Percentiles rank a stretch among this genome's conserved stretches.
These are phyloP conservation scores for Vitis rupestris DNA, from an alignment of 164 flowering plant genomes.

Conservation along the genomic window DNA sequence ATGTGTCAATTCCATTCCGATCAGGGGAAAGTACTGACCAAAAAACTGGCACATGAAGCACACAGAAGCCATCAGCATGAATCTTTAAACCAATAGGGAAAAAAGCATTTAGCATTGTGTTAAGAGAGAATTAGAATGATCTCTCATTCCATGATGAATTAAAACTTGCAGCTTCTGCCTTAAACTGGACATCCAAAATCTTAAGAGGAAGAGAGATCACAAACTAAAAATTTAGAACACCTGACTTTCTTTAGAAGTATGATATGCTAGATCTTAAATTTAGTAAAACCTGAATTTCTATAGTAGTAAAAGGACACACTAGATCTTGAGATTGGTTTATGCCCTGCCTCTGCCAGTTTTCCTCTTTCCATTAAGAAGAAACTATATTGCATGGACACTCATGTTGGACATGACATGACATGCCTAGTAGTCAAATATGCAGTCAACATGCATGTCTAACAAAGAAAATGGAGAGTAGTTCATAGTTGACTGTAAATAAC, in stretches of 20 bases:
- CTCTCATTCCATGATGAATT: neutral
- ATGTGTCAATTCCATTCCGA: constrained; percentile 33
- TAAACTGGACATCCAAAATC: neutral
- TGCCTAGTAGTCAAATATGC: too few relatives aligned
- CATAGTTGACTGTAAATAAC: too few relatives aligned
- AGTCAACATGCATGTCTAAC: too few relatives aligned
- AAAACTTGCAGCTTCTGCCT: neutral
- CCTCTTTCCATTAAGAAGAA: neutral
- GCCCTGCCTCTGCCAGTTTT: neutral
- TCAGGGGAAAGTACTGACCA: constrained; percentile 64
- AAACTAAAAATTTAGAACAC: neutral
- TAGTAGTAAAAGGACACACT: neutral
- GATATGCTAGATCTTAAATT: too few relatives aligned
- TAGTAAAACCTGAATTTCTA: too few relatives aligned
- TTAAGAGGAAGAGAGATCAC: neutral
- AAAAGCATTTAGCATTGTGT: neutral
- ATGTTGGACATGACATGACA: too few relatives aligned
- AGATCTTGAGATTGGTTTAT: neutral
- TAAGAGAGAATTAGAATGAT: neutral
- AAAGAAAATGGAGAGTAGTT: too few relatives aligned
- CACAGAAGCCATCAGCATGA: neutral
- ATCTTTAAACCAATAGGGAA: neutral
- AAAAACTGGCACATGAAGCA: constrained; percentile 41
- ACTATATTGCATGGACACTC: neutral
- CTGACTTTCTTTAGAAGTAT: too few relatives aligned